These are phyloP conservation scores for Nitzschia sp. DNA, from an alignment of 108 stramenopile genomes.

Conservation along the genomic window DNA sequence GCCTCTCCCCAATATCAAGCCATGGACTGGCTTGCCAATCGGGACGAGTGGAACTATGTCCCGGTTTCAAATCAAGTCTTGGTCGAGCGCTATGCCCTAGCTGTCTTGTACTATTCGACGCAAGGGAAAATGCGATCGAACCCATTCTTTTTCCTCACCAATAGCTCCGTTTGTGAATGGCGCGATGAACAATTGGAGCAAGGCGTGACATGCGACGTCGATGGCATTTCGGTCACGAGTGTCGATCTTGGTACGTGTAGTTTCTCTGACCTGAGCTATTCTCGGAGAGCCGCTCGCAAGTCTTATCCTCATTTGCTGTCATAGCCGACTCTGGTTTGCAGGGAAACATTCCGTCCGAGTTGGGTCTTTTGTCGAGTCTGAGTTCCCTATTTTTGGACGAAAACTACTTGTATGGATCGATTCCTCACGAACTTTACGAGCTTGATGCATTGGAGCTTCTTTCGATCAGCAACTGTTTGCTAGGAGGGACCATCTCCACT, in stretches of 20 bases:
- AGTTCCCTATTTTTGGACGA: background rate
- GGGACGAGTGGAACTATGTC: background rate
- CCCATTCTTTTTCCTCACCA: background rate
- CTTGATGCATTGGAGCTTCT: background rate
- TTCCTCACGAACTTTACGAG: slow-evolving; percentile 16
- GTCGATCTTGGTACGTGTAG: background rate
- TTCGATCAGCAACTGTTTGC: background rate
- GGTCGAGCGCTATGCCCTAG: background rate
- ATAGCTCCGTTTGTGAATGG: background rate
- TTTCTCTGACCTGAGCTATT: too few species aligned
- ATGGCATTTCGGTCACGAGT: background rate
- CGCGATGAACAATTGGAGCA: background rate
- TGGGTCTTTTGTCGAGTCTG: background rate
- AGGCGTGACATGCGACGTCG: background rate
- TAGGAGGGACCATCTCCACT: background rate
- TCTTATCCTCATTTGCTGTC: too few species aligned
- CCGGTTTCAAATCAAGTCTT: background rate
- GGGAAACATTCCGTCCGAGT: background rate
- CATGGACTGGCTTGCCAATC: background rate
- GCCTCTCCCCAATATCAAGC: background rate
- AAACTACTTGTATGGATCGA: background rate
- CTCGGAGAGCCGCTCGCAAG: too few species aligned
- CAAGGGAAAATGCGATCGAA: background rate
- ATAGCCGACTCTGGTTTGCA: background rate
- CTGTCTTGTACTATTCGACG: background rate